A percentile compares a stretch with the other conserved stretches of the same genome.
These are phyloP conservation scores for Sporisorium graminicola DNA, from an alignment of 1,284 basidiomycete species.

Conservation along the genomic window DNA sequence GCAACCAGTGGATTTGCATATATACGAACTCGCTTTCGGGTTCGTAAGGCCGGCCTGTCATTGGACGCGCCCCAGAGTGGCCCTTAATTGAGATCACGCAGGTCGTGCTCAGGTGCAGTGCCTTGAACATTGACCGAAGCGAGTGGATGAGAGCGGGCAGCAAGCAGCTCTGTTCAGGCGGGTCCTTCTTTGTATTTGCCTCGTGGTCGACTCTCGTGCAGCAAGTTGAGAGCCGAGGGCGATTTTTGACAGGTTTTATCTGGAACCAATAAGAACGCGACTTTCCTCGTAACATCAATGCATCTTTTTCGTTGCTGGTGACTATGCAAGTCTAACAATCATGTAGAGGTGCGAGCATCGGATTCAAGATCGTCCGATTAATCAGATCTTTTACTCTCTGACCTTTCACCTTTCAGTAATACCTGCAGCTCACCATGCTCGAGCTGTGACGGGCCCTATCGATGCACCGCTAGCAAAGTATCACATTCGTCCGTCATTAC, in stretches of 20 bases:
- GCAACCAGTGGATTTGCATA: not conserved
- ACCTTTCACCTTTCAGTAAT: too few species aligned
- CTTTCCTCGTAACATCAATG: not conserved
- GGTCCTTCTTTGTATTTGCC: not conserved
- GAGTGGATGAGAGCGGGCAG: too few species aligned
- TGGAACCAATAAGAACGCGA: conserved; percentile 40
- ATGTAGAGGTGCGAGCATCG: not conserved
- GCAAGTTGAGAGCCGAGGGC: not conserved
- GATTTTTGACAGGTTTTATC: conserved; percentile 15
- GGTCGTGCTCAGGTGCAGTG: too few species aligned
- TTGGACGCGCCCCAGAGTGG: too few species aligned
- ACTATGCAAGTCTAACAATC: not conserved
- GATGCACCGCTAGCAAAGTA: not conserved
- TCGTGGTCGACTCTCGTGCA: not conserved
- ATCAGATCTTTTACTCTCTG: not conserved
- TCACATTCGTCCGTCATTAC: too few species aligned
- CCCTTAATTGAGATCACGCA: too few species aligned
- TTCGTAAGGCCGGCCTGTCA: not conserved
- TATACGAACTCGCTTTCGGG: not conserved
- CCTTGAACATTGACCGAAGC: too few species aligned
- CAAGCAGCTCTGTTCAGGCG: too few species aligned
- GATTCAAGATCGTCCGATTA: not conserved
- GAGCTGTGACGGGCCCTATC: not conserved
- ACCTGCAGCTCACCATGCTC: not conserved
- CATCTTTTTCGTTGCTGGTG: not conserved